Evolutionary conservation across 2,329 filamentous ascomycete genomes (phyloP), one percentile per base, ranked within the genome.

Genomic region (Diaporthe ampelina): DNA sequence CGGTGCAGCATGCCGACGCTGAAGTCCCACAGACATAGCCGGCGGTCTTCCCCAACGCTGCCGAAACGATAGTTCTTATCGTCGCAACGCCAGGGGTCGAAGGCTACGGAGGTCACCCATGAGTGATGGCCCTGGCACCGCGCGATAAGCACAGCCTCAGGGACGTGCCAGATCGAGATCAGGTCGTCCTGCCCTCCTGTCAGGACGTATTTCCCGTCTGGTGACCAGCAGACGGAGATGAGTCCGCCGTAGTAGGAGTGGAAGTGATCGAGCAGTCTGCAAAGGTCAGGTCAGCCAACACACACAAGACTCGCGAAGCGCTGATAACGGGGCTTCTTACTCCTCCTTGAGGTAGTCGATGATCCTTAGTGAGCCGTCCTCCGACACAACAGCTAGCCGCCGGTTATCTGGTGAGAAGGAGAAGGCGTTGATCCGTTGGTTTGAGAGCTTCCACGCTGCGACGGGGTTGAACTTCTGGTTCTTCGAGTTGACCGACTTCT

Each of bases 81-180:
- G 80, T 99, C 97, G 80, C 97, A 99, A 76, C 95, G 91, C 97
- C 97, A 99, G 0, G 95, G 95, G 82, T 99, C 97, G 82, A 98
- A 99, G 4, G 95, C 94, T 52, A 99, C 94, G 21, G 93, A 92
- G 4, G 95, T 95, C 0, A 99, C 95, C 95, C 95, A 99, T 6
- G 95, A 98, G 77, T 97, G 93, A 83, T 99, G 97, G 4, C 97
- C 97, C 80, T 97, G 95, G 81, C 97, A 98, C 76, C 97, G 91
- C 24, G 96, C 97, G 67, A 99, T 93, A 67, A 99, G 91, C 70
- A 92, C 91, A 59, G 91, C 92, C 79, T 98, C 97, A 54, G 92
- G 89, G 50, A 98, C 88, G 21, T 93, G 97, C 97, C 97, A 99
- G 78, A 99, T 98, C 0, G 95, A 97, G 17, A 99, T 94, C 13